Evolutionary conservation across 2,329 filamentous ascomycete genomes (phyloP), one percentile per base, ranked within the genome.

Genomic region (Aspergillaceae sp.): DNA sequence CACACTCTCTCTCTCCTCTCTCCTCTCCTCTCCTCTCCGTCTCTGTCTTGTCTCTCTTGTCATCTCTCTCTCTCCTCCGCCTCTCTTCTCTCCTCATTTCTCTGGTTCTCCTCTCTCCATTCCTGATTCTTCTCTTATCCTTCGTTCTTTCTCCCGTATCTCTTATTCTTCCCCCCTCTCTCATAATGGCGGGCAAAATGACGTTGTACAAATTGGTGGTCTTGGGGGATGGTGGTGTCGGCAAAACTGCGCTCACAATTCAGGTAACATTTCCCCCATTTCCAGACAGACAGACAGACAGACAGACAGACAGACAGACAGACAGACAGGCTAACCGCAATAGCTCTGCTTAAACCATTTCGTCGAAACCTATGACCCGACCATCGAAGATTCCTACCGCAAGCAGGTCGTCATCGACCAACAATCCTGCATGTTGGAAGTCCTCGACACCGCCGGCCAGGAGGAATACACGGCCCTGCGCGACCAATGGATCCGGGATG

Each of bases 401-500:
- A 83, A 83, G 63, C 80, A 83, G 66, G 79, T 83, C 46, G 78
- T 95, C 63, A 97, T 97, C 69, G 92, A 97, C 65, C 80, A 83
- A 51, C 87, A 94, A 68, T 89, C 90, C 40, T 96, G 90, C 74
- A 96, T 96, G 90, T 82, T 96, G 61, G 91, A 97, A 70, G 89
- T 95, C 45, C 80, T 96, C 60, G 92, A 98, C 72, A 98, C 92
- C 45, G 92, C 92, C 44, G 92, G 92, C 48, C 92, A 98, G 69
- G 92, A 98, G 73, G 92, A 98, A 73, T 98, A 97, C 71, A 96
- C 91, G 53, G 92, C 92, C 41, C 74, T 97, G 60, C 80, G 92
- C 62, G 92, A 97, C 67, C 92, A 97, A 74, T 97, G 91, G 91
- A 97, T 97, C 67, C 83, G 92, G 58, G 91, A 97, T 64, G 91